Conservation (phyloP, 1,139 yeast genomes). For the Sugiyamaella sp. region DNA sequence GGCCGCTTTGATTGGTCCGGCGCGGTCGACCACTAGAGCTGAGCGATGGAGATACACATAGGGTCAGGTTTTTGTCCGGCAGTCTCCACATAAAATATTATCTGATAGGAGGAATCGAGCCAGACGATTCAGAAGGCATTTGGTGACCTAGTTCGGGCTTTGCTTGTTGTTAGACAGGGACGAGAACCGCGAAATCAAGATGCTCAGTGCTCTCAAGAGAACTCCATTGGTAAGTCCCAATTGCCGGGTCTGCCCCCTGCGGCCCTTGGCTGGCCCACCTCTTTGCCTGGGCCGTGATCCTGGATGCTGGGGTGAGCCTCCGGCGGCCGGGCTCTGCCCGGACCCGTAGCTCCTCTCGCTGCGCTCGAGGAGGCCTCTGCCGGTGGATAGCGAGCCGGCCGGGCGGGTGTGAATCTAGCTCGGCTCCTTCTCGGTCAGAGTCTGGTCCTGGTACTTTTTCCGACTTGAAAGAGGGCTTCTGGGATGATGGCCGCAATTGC, state of each 20-base stretch:
- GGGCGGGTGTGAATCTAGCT: too few relatives aligned
- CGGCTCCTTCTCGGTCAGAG: too few relatives aligned
- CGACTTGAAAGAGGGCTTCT: too few relatives aligned
- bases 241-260: not conserved
- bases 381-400: too few relatives aligned
- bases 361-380: too few relatives aligned
- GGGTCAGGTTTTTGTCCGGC: slow-evolving; percentile 8
- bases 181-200: slow-evolving; percentile 14
- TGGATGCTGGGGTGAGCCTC: too few relatives aligned
- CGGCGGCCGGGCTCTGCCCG: too few relatives aligned
- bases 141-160: not conserved
- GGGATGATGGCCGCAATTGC: too few relatives aligned
- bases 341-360: too few relatives aligned
- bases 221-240: slow-evolving; percentile 32
- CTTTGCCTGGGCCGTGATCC: not conserved
- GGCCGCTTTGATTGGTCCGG: slow-evolving; percentile 12
- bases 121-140: not conserved
- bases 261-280: not conserved
- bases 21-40: not conserved
- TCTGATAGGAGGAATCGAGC: slow-evolving; percentile 5
- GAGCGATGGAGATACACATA: slow-evolving; percentile 8
- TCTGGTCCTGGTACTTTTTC: too few relatives aligned
- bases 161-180: not conserved
- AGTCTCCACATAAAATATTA: slow-evolving; percentile 14
- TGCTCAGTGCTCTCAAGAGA: slow-evolving; percentile 35